Base-by-base conservation (phyloP, 2,329 filamentous ascomycete genomes). In the Rhinocladiella similis region DNA sequence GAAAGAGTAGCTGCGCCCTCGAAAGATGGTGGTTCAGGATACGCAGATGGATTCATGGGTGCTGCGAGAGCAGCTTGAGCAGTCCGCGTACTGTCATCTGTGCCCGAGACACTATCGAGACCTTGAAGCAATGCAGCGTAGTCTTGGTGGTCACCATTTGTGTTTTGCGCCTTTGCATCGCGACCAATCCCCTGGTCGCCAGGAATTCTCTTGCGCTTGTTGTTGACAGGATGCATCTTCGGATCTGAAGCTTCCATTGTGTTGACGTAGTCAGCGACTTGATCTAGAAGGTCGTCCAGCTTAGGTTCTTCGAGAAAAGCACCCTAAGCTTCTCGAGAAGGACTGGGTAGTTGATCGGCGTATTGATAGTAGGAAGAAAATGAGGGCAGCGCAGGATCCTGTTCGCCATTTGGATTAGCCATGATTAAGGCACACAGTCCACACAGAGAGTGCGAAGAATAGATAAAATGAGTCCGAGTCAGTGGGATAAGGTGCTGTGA, bases 41-140 rank as follows among this genome's bases (percentile, higher is more conserved):
- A 77, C 59, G 75, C 72, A 57, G 74, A 72, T 57, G 75, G 71
- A 33, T 73, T 72, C 45, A 70, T 69, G 36, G 77, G 75, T 3
- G 74, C 74, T 47, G 74, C 75, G 39, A 78, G 67, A 36, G 76
- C 76, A 22, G 75, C 75, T 61, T 77, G 77, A 5, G 76, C 75
- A 19, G 76, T 77, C 51, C 77, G 69, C 22, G 74, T 69, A 56
- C 71, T 77, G 51, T 78, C 75, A 38, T 64, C 62, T 16, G 47
- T 39, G 12, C 38, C 49, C 10, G 53, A n/a, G 0, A 61, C 80
- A 47, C 77, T 75, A 9, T 75, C 76, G 38, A 78, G 72, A 62
- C 78, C 75, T 50, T 80, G 76, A 39, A 80, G 68, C 27, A 77
- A 74, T 50, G 76, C 74, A 60, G 75, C 73, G 53, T 76, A 75